Base-by-base conservation (phyloP, 2,329 filamentous ascomycete species). In the Aspergillus fijiensis region DNA sequence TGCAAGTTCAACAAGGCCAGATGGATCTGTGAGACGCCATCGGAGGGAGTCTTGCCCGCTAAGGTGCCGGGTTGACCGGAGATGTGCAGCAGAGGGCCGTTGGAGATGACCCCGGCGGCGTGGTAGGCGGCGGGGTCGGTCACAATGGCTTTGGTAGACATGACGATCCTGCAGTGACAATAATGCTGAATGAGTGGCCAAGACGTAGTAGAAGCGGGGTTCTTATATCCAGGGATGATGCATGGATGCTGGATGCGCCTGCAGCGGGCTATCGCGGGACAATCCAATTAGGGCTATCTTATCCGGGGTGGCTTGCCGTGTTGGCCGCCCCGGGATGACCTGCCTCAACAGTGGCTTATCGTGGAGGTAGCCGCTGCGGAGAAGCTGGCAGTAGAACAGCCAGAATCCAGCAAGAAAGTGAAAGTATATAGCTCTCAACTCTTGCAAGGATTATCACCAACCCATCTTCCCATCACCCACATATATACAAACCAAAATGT, bases 1-100 rank as follows among this genome's bases (percentile, higher is more conserved):
- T 70, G 72, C 7, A 80, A 65, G 60, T 79, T 79, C 25, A 76
- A 57, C 3, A 79, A 66, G 0, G 76, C 70, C 0, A 79, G 72
- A 33, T 78, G 72, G 29, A 80, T 76, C 60, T 80, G 78, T 2
- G 75, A 77, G 56, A 77, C 75, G 59, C 78, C 77, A 61, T 78
- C 76, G 2, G 58, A 48, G 0, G 78, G 77, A 0, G 76, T 68
- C 3, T 55, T 33, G 14, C 75, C 74, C 19, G 72, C 62, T 45
- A 70, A 66, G 35, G 59, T 67, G n/a, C 76, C 76, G 4, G 69
- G 62, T 59, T 79, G 76, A 3, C 77, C 78, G 1, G 76, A 51
- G 21, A 66, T 11, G 31, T 68, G 66, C 2, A 67, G 33, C 1
- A 58, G 14, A 11, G 25, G 9, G 11, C 35, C 16, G 6, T 42